Evolutionary conservation across 257 asterid species (phyloP), one percentile per base, ranked within the genome.

Genomic region (Coffea eugenioides): DNA sequence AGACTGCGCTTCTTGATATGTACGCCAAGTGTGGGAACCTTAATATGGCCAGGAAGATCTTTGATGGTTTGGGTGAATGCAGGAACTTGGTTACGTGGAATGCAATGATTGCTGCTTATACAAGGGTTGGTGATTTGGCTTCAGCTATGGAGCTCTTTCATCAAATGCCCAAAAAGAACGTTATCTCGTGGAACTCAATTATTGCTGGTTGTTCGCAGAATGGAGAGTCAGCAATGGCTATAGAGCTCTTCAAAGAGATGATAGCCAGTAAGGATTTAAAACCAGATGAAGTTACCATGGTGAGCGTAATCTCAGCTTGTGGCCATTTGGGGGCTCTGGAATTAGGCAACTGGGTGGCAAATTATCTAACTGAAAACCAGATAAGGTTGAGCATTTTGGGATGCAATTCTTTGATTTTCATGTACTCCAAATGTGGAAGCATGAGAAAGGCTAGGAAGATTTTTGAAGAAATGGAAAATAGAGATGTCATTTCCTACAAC

Each of bases 371-470:
- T 15, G 78, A 78, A 81, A 85, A 82, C 81, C 62, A 73, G 74
- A 79, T 91, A 59, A 84, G 81, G 56, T 82, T 91, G 80, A 86
- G 87, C 71, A 34, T 76, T 71, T 84, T 93, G 13, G 90, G 86
- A 5, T 80, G 77, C 84, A 91, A 90, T 81, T 87, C 95, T 77
- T 80, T 88, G 81, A 87, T 93, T 71, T 93, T 83, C 69, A 93
- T 93, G 97, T 90, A 93, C 86, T 91, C 95, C 82, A 91, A 89
- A 82, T 93, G 97, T 51, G 97, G 95, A 79, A 88, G 87, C 89
- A 88, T 89, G 89, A 64, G 84, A 27, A 75, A 87, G 9, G 97
- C 97, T 9, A 65, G 85, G 76, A 78, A 25, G 71, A 79, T 83
- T 45, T 93, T 91, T 80, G 46, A 82, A 54, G 83, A 74, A 75